Conservation (phyloP, 164 flowering plant genomes). For the Cinnamomum chago region DNA sequence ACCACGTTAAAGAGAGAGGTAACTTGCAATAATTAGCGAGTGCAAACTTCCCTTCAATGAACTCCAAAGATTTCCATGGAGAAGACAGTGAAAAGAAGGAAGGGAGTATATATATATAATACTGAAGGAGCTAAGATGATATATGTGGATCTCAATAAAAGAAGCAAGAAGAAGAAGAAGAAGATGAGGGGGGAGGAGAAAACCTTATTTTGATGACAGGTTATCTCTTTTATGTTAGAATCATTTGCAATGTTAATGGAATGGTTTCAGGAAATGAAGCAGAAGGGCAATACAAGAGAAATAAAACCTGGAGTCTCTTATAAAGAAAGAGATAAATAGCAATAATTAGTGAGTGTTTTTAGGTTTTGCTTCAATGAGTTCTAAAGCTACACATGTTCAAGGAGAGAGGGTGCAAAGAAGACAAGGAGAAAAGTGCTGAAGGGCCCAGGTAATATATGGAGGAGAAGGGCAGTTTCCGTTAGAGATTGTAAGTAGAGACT, state of each 20-base stretch:
- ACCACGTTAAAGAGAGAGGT: too few species aligned
- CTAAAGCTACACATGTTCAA: neutral
- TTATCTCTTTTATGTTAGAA: neutral
- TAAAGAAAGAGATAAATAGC: neutral
- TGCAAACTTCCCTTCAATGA: too few species aligned
- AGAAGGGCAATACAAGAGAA: neutral
- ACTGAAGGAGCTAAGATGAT: too few species aligned
- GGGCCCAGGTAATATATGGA: slow-evolving; percentile 4
- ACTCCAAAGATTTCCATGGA: too few species aligned
- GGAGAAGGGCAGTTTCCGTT: slow-evolving; percentile 7
- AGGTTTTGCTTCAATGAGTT: neutral
- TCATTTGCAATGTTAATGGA: neutral
- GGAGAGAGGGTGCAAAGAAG: slow-evolving; percentile 4
- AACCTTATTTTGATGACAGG: neutral
- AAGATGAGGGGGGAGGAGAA: neutral
- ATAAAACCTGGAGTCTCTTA: neutral
- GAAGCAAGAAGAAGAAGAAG: too few species aligned
- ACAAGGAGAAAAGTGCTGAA: slow-evolving; percentile 9
- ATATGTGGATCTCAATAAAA: too few species aligned
- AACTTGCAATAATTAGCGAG: too few species aligned
- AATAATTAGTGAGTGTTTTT: neutral
- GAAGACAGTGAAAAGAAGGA: too few species aligned
- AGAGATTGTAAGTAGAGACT: slow-evolving; percentile 1
- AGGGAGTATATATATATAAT: too few species aligned
- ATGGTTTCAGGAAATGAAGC: neutral